Conservation (phyloP, 2,329 filamentous ascomycete genomes). For the Cercospora brassicicola region DNA sequence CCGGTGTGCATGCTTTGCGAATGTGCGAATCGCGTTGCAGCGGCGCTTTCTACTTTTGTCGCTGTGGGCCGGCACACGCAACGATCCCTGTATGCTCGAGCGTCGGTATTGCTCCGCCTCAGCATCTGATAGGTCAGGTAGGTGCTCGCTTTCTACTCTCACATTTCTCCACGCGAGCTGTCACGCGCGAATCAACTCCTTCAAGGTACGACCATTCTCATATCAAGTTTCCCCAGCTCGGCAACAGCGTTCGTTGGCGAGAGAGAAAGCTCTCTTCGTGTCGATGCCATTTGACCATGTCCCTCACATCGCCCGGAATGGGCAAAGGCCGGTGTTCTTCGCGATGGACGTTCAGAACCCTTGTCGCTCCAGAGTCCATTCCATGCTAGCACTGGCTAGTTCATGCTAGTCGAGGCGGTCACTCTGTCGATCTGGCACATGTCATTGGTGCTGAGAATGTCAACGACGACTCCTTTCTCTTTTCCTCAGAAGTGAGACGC, state of each 20-base stretch:
- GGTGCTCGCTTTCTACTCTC: neutral
- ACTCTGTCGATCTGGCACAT: neutral
- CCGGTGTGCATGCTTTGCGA: neutral
- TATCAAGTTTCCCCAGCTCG: neutral
- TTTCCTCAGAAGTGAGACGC: neutral
- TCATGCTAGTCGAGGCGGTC: neutral
- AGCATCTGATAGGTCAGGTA: neutral
- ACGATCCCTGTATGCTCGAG: neutral
- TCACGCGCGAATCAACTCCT: neutral
- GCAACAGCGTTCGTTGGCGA: neutral
- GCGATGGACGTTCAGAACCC: neutral
- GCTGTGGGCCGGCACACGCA: neutral
- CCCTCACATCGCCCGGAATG: neutral
- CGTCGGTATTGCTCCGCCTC: neutral
- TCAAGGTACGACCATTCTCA: neutral
- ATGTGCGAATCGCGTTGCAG: neutral
- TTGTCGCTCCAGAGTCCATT: neutral
- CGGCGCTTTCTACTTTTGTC: neutral
- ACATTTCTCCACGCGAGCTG: conserved; percentile 1
- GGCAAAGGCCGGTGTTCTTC: neutral
- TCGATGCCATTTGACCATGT: neutral
- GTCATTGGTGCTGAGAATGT: neutral
- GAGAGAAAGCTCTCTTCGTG: neutral
- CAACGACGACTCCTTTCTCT: neutral
- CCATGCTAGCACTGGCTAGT: neutral